phyloP scores from a whole-genome alignment of 441 rosid genomes.

The Kokia cookei region DNA sequence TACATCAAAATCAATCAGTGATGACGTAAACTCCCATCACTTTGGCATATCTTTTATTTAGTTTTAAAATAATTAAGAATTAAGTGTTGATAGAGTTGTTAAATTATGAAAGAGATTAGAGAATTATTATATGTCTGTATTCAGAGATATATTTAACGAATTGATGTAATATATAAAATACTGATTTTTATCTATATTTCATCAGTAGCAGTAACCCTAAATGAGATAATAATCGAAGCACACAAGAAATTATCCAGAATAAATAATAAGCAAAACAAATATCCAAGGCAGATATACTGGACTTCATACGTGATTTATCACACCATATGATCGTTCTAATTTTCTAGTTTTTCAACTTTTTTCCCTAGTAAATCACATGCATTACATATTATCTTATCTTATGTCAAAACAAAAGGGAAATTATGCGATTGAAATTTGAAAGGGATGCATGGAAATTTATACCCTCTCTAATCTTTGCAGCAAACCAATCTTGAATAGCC shows the following conservation, averaged over 20 bases:
- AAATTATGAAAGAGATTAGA: no score
- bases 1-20: no score
- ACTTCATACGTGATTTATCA: neutral
- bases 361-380: neutral
- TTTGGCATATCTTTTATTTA: no score
- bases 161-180: neutral
- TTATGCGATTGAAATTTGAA: neutral
- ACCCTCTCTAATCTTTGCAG: slow-evolving; percentile 65
- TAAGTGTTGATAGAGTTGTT: no score
- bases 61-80: no score
- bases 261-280: neutral
- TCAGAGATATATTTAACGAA: neutral
- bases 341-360: neutral
- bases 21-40: no score
- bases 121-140: no score
- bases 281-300: neutral
- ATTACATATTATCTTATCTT: neutral
- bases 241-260: neutral
- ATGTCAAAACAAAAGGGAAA: neutral
- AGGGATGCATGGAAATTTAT: neutral
- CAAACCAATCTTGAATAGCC: slow-evolving; percentile 63
- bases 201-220: neutral
- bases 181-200: neutral
- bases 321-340: neutral
- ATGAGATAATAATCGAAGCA: neutral